Base-by-base conservation (phyloP, 441 rosid genomes). In the Hura crepitans region DNA sequence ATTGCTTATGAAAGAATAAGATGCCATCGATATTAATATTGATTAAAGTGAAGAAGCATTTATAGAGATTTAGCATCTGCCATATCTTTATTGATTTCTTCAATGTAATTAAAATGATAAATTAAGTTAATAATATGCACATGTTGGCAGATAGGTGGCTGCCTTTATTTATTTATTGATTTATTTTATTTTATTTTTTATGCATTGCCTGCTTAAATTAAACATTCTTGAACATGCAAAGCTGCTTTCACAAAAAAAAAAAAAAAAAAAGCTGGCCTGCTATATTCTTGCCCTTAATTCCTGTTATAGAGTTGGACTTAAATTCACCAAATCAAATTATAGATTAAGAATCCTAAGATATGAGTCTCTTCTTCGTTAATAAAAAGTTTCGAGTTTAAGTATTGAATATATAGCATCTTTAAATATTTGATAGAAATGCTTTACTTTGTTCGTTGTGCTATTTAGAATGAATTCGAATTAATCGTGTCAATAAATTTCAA, bases 221-320 rank as follows among this genome's bases (percentile, higher is more conserved):
- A 22, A 39, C 66, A 62, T 62, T 62, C 66, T n/a, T 62, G n/a
- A 39, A 42, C 66, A 62, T 42, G 65, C 50, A 62, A 62, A 59
- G 64, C 45, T 59, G 54, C n/a, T n/a, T n/a, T n/a, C n/a, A n/a
- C n/a, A n/a, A n/a, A n/a, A n/a, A n/a, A n/a, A n/a, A n/a, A n/a
- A n/a, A n/a, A n/a, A n/a, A n/a, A n/a, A n/a, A n/a, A n/a, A n/a
- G n/a, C n/a, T n/a, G 43, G 27, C 23, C 28, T 15, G 7, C 6
- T 15, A 22, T 55, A 25, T 25, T 20, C 4, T 25, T 5, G 3
- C 22, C 62, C 25, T 39, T 23, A 20, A 42, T n/a, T 22, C 13
- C 66, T 62, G 66, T 39, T 33, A 23, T 23, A 15, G 31, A 23
- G 18, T 62, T n/a, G 6, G 35, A 62, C 14, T 50, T 62, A 50